phyloP scores from a whole-genome alignment of 169 alveolate genomes.

The Cryptosporidium viatorum region DNA sequence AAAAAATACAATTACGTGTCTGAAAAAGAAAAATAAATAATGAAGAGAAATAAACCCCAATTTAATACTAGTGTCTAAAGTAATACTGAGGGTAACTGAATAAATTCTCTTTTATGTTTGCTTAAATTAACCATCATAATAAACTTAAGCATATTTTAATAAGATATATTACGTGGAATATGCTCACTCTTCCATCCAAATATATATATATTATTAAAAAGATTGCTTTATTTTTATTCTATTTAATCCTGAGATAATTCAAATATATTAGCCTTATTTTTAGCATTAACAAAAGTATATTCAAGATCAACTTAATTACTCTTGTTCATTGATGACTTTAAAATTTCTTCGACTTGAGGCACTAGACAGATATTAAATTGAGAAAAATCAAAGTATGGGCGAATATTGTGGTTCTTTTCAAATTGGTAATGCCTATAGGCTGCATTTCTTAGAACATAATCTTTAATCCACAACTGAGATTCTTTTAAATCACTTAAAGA shows the following conservation, averaged over 20 bases:
- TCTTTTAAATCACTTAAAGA: slow-evolving; percentile 31
- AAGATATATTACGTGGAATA: background rate
- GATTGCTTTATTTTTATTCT: background rate
- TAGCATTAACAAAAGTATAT: too few relatives aligned
- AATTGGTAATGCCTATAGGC: slow-evolving; percentile 55
- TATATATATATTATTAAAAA: background rate
- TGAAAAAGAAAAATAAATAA: too few relatives aligned
- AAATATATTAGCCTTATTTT: too few relatives aligned
- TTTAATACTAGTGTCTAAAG: background rate
- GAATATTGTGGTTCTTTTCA: slow-evolving; percentile 3
- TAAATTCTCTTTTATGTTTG: background rate
- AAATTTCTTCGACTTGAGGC: slow-evolving; percentile 26
- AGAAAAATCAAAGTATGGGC: slow-evolving; percentile 40
- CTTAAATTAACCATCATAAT: background rate
- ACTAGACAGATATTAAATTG: slow-evolving; percentile 22
- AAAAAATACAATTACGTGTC: too few relatives aligned
- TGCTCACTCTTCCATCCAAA: background rate
- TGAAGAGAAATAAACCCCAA: background rate
- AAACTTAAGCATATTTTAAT: background rate
- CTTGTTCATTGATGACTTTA: background rate
- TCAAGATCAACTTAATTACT: too few relatives aligned
- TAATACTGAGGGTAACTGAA: background rate
- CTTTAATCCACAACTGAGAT: slow-evolving; percentile 64
- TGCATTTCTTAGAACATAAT: slow-evolving; percentile 47
- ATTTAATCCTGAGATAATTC: background rate